Evolutionary conservation across 345 rosid species (phyloP), one percentile per base, ranked within the genome.

Genomic region (Brassica nigra): DNA sequence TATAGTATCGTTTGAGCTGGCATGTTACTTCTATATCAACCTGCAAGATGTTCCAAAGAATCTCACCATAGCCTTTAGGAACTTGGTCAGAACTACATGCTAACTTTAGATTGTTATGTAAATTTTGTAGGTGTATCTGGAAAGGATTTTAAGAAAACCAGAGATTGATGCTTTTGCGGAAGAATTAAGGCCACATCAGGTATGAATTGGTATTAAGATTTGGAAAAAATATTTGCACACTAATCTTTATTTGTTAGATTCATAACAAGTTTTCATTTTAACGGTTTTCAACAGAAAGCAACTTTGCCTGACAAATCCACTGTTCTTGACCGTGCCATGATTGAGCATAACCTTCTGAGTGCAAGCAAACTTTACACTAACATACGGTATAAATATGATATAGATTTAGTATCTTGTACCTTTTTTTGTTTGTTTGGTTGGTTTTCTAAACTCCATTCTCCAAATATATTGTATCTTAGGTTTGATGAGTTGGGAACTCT

Each of bases 341-440:
- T 95, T 83, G 98, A 95, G 88, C 99, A 95, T 82, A 93, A 93
- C 80, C 96, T 95, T 79, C 85, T 89, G 62, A 95, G 99, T 84
- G 99, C 98, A 30, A 93, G 98, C 86, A 95, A 95, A 77, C 96
- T 93, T 20, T 95, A 95, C 88, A 93, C 94, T 75, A 95, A 95
- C 78, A 95, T 95, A 85, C 89, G 98, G 98, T 91, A n/a, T 47
- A 30, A 62, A 65, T 2, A 85, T 52, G 49, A 74, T 57, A 11
- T 63, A 33, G 34, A 70, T 9, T 62, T 61, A 55, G 27, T 36
- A 74, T 14, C 8, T 62, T 34, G 54, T 5, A 27, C 71, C 29
- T n/a, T 74, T 57, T 55, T 6, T 16, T 75, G 37, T 62, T 30
- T 8, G 36, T 33, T 23, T 8, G 29, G 10, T 15, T 63, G 6